Evolutionary conservation across 192 early-diverging fungal genomes (phyloP).

Genomic region (Obelidium mucronatum): DNA sequence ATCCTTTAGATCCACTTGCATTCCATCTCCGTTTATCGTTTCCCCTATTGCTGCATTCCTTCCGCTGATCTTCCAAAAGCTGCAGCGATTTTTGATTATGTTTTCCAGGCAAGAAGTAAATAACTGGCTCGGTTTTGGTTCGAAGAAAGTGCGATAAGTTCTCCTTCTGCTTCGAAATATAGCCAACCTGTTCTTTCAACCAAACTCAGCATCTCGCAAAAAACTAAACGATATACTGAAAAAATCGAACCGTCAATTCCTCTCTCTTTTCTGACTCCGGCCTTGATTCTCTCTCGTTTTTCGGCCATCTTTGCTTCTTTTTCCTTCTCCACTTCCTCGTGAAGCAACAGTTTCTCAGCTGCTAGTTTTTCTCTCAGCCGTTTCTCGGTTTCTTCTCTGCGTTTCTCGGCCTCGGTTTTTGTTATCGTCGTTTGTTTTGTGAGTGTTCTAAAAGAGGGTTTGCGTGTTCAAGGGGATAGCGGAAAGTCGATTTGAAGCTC

Average conservation of each 20-base stretch:
- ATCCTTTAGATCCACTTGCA: not conserved
- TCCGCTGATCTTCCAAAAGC: not conserved
- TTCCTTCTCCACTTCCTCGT: not conserved
- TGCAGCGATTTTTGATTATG: conserved; percentile 6
- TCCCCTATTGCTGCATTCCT: not conserved
- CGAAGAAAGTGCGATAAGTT: not conserved
- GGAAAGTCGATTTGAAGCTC: not conserved
- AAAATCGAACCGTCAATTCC: not conserved
- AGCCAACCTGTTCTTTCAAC: not conserved
- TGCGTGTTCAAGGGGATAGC: not conserved
- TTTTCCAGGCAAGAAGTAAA: conserved; percentile 16
- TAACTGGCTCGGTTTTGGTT: not conserved
- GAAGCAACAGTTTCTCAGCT: not conserved
- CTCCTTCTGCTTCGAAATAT: not conserved
- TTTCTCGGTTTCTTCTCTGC: not conserved
- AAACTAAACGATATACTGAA: not conserved
- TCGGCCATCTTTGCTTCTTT: not conserved
- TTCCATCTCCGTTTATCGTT: not conserved
- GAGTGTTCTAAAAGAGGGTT: conserved; percentile 2
- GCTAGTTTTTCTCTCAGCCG: conserved; percentile 5
- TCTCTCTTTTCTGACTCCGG: not conserved
- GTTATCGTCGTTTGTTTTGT: not conserved
- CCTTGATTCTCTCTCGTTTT: not conserved
- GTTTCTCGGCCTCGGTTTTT: not conserved
- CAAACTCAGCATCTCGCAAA: not conserved